Evolutionary conservation across 2,329 filamentous ascomycete genomes (phyloP).

Genomic region (Rhytidhysteron rufulum): DNA sequence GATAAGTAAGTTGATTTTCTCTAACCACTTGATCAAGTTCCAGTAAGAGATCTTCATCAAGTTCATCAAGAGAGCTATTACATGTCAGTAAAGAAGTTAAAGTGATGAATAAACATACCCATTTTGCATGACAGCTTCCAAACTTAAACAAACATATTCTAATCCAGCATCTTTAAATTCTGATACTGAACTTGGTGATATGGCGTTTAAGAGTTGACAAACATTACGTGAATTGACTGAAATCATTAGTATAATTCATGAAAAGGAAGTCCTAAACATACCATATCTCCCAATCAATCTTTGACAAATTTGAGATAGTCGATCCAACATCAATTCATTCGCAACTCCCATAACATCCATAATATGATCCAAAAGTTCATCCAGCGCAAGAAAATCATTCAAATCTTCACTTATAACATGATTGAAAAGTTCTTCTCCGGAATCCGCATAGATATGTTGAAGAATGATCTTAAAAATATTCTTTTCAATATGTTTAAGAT

Average conservation of each 20-base stretch:
- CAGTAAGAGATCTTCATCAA: conserved; percentile 76
- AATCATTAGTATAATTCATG: conserved; percentile 16
- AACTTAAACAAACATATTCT: conserved; percentile 86
- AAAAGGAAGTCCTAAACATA: conserved; percentile 32
- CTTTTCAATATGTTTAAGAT: conserved; percentile 75
- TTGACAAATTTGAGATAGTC: conserved; percentile 86
- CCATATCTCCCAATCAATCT: conserved; percentile 74
- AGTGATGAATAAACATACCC: conserved; percentile 44
- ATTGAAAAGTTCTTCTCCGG: conserved; percentile 77
- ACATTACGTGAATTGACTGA: conserved; percentile 63
- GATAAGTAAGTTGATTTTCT: conserved; percentile 73
- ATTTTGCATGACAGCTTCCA: conserved; percentile 90
- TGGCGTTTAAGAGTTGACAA: conserved; percentile 76
- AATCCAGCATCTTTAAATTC: conserved; percentile 85
- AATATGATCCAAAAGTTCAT: conserved; percentile 84
- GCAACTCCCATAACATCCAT: conserved; percentile 86
- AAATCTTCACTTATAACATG: conserved; percentile 62
- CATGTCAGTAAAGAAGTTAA: conserved; percentile 9
- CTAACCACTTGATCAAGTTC: conserved; percentile 79
- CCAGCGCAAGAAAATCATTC: conserved; percentile 48
- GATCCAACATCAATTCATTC: conserved; percentile 93
- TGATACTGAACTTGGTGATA: conserved; percentile 76
- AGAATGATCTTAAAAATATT: conserved; percentile 75
- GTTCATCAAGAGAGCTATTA: conserved; percentile 67
- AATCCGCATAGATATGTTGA: conserved; percentile 77